Evolutionary conservation across 768 basidiomycete species (phyloP).

Genomic region (Termitomyces sp.): DNA sequence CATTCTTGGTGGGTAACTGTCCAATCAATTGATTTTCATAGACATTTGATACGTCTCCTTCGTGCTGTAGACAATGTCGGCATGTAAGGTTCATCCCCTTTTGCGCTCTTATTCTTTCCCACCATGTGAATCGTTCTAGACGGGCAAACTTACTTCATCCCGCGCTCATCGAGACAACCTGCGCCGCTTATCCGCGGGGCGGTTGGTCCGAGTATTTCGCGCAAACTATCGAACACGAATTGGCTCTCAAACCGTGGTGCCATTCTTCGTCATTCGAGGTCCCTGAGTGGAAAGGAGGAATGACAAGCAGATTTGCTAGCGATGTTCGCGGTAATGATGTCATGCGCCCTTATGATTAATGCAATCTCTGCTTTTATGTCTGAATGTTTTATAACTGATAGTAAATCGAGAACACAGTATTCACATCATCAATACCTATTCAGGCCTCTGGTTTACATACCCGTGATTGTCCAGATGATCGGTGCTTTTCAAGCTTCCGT

Average conservation of each 20-base stretch:
- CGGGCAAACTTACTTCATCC: slow-evolving; percentile 39
- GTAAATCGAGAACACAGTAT: neutral
- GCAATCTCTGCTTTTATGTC: neutral
- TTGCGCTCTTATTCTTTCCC: neutral
- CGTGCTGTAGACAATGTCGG: slow-evolving; percentile 35
- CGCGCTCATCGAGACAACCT: slow-evolving; percentile 34
- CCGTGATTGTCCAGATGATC: neutral
- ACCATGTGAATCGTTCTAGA: slow-evolving; percentile 18
- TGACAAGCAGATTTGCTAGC: slow-evolving; percentile 41
- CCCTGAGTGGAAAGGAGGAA: slow-evolving; percentile 37
- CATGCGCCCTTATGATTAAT: slow-evolving; percentile 35
- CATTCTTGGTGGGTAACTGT: slow-evolving; percentile 32
- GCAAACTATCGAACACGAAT: slow-evolving; percentile 37
- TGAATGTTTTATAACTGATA: neutral
- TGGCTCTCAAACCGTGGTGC: slow-evolving; percentile 44
- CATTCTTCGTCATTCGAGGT: slow-evolving; percentile 44
- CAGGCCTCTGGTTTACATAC: neutral
- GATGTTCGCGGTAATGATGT: slow-evolving; percentile 39
- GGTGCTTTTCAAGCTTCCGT: neutral
- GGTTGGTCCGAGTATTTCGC: slow-evolving; percentile 44
- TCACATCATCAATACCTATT: neutral
- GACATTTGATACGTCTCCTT: slow-evolving; percentile 2
- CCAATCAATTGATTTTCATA: neutral
- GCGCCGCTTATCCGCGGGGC: slow-evolving; percentile 34
- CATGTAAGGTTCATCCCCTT: slow-evolving; percentile 24